Percentiles rank a stretch among this genome's conserved stretches.
Conservation (phyloP, 768 basidiomycete genomes). For the Rubroboletus satanas region DNA sequence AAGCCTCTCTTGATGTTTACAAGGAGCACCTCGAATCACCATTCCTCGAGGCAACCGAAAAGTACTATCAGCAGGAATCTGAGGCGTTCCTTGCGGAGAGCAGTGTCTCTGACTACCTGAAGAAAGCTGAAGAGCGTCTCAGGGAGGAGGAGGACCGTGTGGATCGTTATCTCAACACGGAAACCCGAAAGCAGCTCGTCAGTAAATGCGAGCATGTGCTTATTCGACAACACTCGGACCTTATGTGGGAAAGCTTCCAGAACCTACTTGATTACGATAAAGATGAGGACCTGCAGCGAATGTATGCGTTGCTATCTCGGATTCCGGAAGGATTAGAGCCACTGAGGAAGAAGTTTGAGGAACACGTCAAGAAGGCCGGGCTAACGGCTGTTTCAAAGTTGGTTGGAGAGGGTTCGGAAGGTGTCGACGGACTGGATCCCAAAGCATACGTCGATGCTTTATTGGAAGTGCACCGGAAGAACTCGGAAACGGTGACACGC, state of each 20-base stretch:
- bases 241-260: constrained; percentile 95
- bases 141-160: constrained; percentile 95
- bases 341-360: constrained; percentile 86
- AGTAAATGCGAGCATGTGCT: constrained; percentile 88
- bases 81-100: constrained; percentile 85
- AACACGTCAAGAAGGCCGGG: constrained; percentile 91
- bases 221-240: constrained; percentile 77
- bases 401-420: constrained; percentile 48
- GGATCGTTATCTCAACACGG: constrained; percentile 87
- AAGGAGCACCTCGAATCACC: constrained; percentile 84
- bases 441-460: constrained; percentile 93
- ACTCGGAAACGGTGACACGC: constrained; percentile 79
- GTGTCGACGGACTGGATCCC: constrained; percentile 71
- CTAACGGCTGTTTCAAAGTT: constrained; percentile 75
- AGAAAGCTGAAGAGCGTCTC: constrained; percentile 88
- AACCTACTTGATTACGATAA: constrained; percentile 86
- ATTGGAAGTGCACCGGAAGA: constrained; percentile 88
- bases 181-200: constrained; percentile 78
- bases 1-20: constrained; percentile 91
- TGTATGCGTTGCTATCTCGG: constrained; percentile 89
- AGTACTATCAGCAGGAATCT: constrained; percentile 90
- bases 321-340: constrained; percentile 91
- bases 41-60: constrained; percentile 85
- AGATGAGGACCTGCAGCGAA: constrained; percentile 90
- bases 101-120: constrained; percentile 90